phyloP scores from a whole-genome alignment of 2,329 filamentous ascomycete genomes.

The Pseudopithomyces maydicus region DNA sequence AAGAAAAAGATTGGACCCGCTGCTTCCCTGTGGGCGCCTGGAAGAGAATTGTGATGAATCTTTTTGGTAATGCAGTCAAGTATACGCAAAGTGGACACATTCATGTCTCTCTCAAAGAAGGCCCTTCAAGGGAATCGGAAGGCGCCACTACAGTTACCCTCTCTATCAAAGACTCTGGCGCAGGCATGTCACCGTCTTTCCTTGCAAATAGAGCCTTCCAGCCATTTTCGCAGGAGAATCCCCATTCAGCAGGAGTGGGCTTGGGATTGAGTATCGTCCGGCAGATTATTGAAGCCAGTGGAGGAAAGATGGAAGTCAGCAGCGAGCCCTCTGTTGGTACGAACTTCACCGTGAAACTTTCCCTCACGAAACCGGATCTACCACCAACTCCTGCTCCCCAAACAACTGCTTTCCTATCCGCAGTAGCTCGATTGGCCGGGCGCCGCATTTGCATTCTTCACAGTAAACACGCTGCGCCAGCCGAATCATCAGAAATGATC shows the following conservation, averaged over 20 bases:
- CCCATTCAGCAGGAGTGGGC: slow-evolving; percentile 26
- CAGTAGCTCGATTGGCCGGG: slow-evolving; percentile 23
- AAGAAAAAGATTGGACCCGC: slow-evolving; percentile 48
- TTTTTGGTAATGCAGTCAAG: slow-evolving; percentile 45
- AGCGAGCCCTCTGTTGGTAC: slow-evolving; percentile 25
- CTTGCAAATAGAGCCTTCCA: slow-evolving; percentile 38
- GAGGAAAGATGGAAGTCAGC: slow-evolving; percentile 27
- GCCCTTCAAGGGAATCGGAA: slow-evolving; percentile 3
- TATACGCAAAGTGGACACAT: slow-evolving; percentile 40
- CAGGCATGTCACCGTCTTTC: slow-evolving; percentile 41
- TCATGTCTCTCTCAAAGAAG: slow-evolving; percentile 28
- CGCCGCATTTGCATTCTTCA: slow-evolving; percentile 35
- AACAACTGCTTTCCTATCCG: slow-evolving; percentile 17
- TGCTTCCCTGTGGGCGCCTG: slow-evolving; percentile 44
- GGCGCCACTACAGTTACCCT: slow-evolving; percentile 35
- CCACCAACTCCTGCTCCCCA: slow-evolving; percentile 1
- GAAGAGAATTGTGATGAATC: slow-evolving; percentile 44
- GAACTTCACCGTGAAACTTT: slow-evolving; percentile 42
- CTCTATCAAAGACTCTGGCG: slow-evolving; percentile 39
- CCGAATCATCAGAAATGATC: neutral
- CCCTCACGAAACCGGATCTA: slow-evolving; percentile 33
- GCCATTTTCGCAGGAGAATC: slow-evolving; percentile 43
- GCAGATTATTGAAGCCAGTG: slow-evolving; percentile 25
- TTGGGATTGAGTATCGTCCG: slow-evolving; percentile 32
- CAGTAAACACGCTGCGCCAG: neutral